phyloP scores from a whole-genome alignment of 495 filamentous ascomycete species.

The Aspergillus bertholletiae region DNA sequence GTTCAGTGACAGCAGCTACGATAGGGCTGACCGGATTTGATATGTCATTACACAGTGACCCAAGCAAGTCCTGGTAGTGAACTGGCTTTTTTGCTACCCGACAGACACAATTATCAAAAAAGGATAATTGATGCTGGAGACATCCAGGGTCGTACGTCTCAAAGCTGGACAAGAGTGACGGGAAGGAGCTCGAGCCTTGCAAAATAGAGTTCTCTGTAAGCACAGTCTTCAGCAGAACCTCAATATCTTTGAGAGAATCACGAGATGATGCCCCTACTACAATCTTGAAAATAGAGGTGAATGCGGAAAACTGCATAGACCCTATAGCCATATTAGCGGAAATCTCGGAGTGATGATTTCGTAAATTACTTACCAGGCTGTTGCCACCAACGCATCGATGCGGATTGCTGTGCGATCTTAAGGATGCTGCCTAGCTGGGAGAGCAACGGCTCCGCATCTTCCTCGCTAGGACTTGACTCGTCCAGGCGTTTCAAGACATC shows the following conservation, averaged over 20 bases:
- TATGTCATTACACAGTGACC: conserved; percentile 32
- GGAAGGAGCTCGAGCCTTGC: conserved; percentile 30
- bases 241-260: conserved; percentile 32
- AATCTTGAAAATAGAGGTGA: conserved; percentile 44
- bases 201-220: conserved; percentile 37
- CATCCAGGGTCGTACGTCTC: conserved; percentile 34
- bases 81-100: conserved; percentile 67
- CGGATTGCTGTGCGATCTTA: conserved; percentile 70
- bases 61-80: conserved; percentile 63
- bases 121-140: conserved; percentile 42
- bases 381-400: conserved; percentile 79
- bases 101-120: conserved; percentile 75
- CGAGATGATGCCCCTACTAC: conserved; percentile 31
- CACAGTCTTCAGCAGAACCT: conserved; percentile 28
- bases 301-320: conserved; percentile 43
- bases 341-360: not conserved
- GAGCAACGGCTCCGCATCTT: conserved; percentile 50
- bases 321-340: conserved; percentile 20
- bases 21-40: conserved; percentile 48
- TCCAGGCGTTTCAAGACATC: conserved; percentile 56
- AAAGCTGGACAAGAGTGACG: conserved; percentile 38
- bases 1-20: conserved; percentile 64
- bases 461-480: conserved; percentile 25
- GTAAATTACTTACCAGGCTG: conserved; percentile 45
- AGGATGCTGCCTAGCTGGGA: conserved; percentile 74